Evolutionary conservation across 305 asterid species (phyloP), one percentile per base, ranked within the genome.

Genomic region (Fraxinus latifolia): DNA sequence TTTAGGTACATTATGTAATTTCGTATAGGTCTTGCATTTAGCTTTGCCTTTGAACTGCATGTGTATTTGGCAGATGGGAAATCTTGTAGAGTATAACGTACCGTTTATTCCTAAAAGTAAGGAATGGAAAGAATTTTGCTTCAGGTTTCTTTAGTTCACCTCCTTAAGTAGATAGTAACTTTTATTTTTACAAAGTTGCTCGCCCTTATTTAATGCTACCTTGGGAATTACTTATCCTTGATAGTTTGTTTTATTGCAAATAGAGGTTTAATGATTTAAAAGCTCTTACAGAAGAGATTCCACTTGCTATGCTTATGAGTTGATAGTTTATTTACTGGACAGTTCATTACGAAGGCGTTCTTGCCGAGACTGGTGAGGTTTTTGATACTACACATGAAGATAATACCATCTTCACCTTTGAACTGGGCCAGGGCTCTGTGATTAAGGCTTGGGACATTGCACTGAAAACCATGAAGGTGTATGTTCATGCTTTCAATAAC

Each of bases 331-430:
- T 31, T 73, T 53, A 68, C 68, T 73, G 82, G 15, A 80, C 92
- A 95, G 99, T 95, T 86, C 97, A 95, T 77, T 95, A 95, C 79
- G 99, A 95, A 87, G 99, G 99, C 78, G 85, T 79, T 81, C 95
- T 94, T 86, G 92, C 93, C 4, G 96, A 92, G 86, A 95, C 97
- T 78, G 98, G 97, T 83, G 97, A 91, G 74, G 92, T 95, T 58
- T 95, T 95, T 83, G 99, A 95, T 87, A 92, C 97, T 53, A 95
- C 99, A 7, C 94, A 88, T 76, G 99, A 95, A 87, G 99, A 95
- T 82, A 94, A 95, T 81, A 91, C 95, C 60, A 87, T 94, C 73
- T 95, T 95, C 92, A 79, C 95, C 76, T 95, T 94, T 83, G 99
- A 95, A 86, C 37, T 95, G 79, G 97, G 97, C 79, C 86, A 68